Evolutionary conservation across 1,284 basidiomycete species (phyloP).

Genomic region (Cutaneotrichosporon cyanovorans): DNA sequence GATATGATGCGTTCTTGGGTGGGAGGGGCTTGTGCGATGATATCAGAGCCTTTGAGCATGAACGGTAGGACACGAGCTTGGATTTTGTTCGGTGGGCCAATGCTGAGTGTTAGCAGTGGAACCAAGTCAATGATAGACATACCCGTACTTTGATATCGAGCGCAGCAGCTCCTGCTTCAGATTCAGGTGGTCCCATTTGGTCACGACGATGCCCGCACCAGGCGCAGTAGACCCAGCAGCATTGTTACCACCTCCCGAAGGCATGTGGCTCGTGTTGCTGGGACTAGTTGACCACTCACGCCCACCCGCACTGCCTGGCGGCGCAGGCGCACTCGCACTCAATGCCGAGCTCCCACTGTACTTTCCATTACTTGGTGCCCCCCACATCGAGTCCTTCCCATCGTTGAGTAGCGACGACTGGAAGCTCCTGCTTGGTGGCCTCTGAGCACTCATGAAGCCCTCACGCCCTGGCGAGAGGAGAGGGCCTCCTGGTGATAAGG

Average conservation of each 20-base stretch:
- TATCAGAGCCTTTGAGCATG: slow-evolving; percentile 81
- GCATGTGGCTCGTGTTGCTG: slow-evolving; percentile 7
- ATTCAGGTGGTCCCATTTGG: slow-evolving; percentile 92
- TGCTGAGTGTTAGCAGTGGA: slow-evolving; percentile 49
- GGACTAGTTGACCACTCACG: slow-evolving; percentile 19
- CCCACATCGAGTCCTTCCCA: slow-evolving; percentile 16
- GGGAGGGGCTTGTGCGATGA: slow-evolving; percentile 96
- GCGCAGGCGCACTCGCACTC: background rate
- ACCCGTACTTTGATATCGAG: slow-evolving; percentile 90
- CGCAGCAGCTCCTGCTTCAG: slow-evolving; percentile 79
- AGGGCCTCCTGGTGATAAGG: slow-evolving; percentile 1
- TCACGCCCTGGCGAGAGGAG: slow-evolving; percentile 6
- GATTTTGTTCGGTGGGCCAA: slow-evolving; percentile 97
- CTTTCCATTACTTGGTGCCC: slow-evolving; percentile 6
- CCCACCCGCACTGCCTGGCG: background rate
- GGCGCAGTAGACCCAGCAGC: slow-evolving; percentile 55
- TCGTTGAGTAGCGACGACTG: slow-evolving; percentile 12
- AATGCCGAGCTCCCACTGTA: slow-evolving; percentile 1
- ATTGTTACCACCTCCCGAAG: background rate
- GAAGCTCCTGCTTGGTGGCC: slow-evolving; percentile 15
- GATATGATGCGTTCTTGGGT: slow-evolving; percentile 97
- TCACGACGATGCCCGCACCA: slow-evolving; percentile 73
- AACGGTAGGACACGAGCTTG: slow-evolving; percentile 94
- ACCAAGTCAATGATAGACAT: slow-evolving; percentile 40
- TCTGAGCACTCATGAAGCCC: slow-evolving; percentile 5